Base-by-base conservation (phyloP, 495 filamentous ascomycete species). In the Penicillium simplicissimum region DNA sequence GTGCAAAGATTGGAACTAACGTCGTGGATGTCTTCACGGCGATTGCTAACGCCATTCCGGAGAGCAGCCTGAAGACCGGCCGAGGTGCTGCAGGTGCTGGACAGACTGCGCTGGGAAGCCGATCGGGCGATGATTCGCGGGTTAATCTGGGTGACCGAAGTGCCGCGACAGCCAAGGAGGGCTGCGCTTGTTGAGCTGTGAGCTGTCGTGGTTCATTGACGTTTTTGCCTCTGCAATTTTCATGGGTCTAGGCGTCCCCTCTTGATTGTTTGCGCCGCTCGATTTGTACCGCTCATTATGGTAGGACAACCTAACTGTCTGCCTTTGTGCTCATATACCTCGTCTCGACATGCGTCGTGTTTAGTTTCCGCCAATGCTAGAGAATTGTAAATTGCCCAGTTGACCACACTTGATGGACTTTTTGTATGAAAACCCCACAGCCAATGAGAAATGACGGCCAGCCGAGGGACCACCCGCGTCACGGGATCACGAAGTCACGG, bases 31-130 rank as follows among this genome's bases (percentile, higher is more conserved):
- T 98, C 23, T 98, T 98, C 74, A 96, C 94, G 48, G 93, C 94
- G n/a, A 97, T 98, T 71, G 94, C 94, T 58, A 96, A 96, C 70
- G 91, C 93, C 28, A 98, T 98, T 61, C 94, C 95, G 1, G 95
- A 98, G 78, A 95, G 92, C 62, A 95, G 90, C 62, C 80, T 98
- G 76, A 98, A 97, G 85, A 92, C 88, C 37, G 83, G 88, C 38
- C 85, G 92, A 49, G 89, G 87, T 11, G 76, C 84, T 19, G 84
- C 84, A 28, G 82, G 87, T 31, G 83, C 82, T 37, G 83, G 83
- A 8, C 79, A 81, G 61, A 77, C 76, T 57, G 66, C 70, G 37
- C 58, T 81, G 28, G 74, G 76, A 42, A 70, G 68, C 38, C 73
- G 79, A 19, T 64, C 77, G 48, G 71, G 67, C 10, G 78, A 81